These are phyloP conservation scores for Neurospora sublineolata DNA, from an alignment of 495 filamentous ascomycete species.

Conservation along the genomic window DNA sequence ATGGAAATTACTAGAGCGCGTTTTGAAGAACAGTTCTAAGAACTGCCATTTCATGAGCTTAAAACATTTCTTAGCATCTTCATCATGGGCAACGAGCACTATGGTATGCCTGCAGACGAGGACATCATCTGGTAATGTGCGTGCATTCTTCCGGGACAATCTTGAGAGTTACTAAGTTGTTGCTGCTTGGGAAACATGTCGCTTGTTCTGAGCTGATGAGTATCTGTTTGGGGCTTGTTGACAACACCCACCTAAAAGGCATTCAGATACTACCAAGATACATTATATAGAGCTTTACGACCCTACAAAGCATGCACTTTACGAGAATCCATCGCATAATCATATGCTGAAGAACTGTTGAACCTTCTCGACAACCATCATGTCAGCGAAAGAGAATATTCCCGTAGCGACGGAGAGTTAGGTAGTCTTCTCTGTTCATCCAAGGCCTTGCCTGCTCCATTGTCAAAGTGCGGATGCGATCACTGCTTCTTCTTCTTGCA, in stretches of 20 bases:
- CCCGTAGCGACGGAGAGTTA: neutral
- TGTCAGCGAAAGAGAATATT: neutral
- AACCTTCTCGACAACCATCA: neutral
- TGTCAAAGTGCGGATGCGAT: neutral
- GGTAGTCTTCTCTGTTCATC: neutral
- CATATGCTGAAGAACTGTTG: neutral
- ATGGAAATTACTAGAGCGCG: neutral
- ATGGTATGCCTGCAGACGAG: neutral
- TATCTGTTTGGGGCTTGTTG: neutral
- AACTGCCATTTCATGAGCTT: neutral
- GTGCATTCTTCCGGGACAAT: neutral
- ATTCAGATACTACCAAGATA: neutral
- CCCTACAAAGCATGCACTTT: neutral
- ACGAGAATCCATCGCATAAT: too few species aligned
- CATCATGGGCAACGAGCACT: neutral
- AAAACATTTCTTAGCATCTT: neutral
- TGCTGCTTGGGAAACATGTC: neutral
- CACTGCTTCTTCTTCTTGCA: neutral
- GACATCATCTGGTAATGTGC: neutral
- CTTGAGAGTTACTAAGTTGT: neutral
- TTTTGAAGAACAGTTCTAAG: neutral
- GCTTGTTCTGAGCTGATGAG: neutral
- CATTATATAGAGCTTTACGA: neutral
- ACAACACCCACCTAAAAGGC: neutral
- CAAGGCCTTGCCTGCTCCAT: neutral